Evolutionary conservation across 257 asterid genomes (phyloP).

Genomic region (Coffea canephora): DNA sequence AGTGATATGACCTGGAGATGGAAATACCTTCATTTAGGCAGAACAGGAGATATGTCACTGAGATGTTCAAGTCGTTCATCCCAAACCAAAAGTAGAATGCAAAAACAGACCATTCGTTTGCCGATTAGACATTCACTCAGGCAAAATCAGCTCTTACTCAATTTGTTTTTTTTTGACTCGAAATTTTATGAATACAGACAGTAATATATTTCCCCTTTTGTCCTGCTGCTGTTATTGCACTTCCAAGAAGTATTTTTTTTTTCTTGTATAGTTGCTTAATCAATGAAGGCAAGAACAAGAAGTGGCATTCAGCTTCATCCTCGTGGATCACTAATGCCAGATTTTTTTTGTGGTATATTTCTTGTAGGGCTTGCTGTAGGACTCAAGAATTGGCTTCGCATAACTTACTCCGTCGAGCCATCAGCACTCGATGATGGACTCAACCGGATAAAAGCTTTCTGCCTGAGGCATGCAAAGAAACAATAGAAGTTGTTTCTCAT

Average conservation of each 20-base stretch:
- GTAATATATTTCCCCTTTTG: neutral
- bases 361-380: constrained; percentile 71
- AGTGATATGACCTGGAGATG: neutral
- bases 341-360: constrained; percentile 1
- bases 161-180: too few relatives aligned
- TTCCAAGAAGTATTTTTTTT: too few relatives aligned
- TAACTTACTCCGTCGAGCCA: constrained; percentile 70
- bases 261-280: too few relatives aligned
- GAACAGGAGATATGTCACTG: neutral
- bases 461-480: constrained; percentile 59
- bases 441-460: constrained; percentile 58
- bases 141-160: too few relatives aligned
- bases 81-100: neutral
- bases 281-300: too few relatives aligned
- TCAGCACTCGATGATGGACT: constrained; percentile 64
- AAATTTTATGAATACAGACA: too few relatives aligned
- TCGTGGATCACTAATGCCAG: neutral
- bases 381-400: constrained; percentile 71
- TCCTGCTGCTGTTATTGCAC: neutral
- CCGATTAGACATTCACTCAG: too few relatives aligned
- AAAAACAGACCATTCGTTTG: neutral
- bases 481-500: constrained; percentile 31
- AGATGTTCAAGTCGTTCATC: neutral
- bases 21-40: neutral
- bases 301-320: neutral